Evolutionary conservation across 192 early-diverging fungal species (phyloP), one percentile per base, ranked within the genome.

Genomic region (Phycomyces blakesleeanus): DNA sequence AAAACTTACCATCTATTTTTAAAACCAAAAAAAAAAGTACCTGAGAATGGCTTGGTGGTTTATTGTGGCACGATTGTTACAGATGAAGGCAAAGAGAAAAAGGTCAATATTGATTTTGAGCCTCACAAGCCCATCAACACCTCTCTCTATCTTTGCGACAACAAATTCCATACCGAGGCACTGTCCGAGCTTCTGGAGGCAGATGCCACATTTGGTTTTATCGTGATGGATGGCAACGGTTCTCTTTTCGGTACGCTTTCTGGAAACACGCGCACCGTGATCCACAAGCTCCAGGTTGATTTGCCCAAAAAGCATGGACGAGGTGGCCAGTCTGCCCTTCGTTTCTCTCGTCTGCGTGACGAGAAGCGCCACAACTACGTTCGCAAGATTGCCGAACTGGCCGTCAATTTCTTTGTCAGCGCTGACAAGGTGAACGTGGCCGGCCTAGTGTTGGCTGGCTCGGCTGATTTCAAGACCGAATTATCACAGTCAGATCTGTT

Each of bases 261-360:
- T 68, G 97, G 97, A 44, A 97, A 92, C 79, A 93, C 85, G 18
- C 91, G 97, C 60, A 92, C 96, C 59, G 84, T 99, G 39, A 73
- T 98, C 59, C 93, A 95, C 81, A 93, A 95, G 76, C 85, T 99
- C 59, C 78, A 87, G 18, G 97, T 99, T 47, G 97, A 99, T 71
- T 73, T 99, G 76, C 97, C 97, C 72, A 99, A 99, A 84, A 99
- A 99, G 90, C 97, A 99, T 87, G 97, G 97, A 53, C 92, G 97
- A 82, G 97, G 97, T 85, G 97, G 97, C 87, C 97, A 99, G 80
- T 99, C 97, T 15, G 97, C 97, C 21, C 86, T 97, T 74, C 95
- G 97, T 91, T 99, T 99, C 74, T 90, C 95, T 3, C 97, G 97
- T 89, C 85, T 99, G 61, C 92, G 97, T 74, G 92, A 95, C 63